Conservation (phyloP, 805 yeast species). For the Candida vaughaniae region DNA sequence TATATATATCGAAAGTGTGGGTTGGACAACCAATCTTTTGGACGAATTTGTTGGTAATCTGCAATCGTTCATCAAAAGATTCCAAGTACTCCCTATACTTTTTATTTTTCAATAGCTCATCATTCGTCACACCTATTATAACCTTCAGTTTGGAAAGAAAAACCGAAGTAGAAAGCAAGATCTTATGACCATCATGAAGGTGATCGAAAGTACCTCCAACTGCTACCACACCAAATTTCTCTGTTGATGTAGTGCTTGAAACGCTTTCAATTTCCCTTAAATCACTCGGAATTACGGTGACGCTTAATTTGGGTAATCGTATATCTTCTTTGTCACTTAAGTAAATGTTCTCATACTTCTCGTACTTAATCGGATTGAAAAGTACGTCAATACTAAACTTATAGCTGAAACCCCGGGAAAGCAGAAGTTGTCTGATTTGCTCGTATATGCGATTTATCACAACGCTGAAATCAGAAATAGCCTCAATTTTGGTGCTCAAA, state of each 20-base stretch:
- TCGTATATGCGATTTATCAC: constrained; percentile 30
- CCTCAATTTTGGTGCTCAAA: constrained; percentile 18
- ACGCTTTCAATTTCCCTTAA: neutral
- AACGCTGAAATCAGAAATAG: constrained; percentile 24
- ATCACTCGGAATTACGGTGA: neutral
- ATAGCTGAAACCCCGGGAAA: constrained; percentile 20
- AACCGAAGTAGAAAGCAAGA: constrained; percentile 70
- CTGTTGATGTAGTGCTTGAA: neutral
- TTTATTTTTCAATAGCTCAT: constrained; percentile 69
- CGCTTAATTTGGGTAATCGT: neutral
- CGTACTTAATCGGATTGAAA: constrained; percentile 18
- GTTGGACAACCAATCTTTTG: constrained; percentile 28
- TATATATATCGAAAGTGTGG: constrained; percentile 53
- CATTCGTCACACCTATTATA: constrained; percentile 84
- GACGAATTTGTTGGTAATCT: constrained; percentile 50
- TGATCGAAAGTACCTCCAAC: constrained; percentile 98
- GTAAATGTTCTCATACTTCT: constrained; percentile 1
- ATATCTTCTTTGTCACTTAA: neutral
- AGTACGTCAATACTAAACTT: constrained; percentile 29
- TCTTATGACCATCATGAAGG: constrained; percentile 92
- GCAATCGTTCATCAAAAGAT: constrained; percentile 50
- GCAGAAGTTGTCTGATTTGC: constrained; percentile 21
- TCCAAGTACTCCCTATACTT: constrained; percentile 68
- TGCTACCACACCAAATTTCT: constrained; percentile 38
- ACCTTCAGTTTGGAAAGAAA: constrained; percentile 55